Conservation (phyloP, 176 grass and related monocot genomes). For the Alloteropsis semialata region DNA sequence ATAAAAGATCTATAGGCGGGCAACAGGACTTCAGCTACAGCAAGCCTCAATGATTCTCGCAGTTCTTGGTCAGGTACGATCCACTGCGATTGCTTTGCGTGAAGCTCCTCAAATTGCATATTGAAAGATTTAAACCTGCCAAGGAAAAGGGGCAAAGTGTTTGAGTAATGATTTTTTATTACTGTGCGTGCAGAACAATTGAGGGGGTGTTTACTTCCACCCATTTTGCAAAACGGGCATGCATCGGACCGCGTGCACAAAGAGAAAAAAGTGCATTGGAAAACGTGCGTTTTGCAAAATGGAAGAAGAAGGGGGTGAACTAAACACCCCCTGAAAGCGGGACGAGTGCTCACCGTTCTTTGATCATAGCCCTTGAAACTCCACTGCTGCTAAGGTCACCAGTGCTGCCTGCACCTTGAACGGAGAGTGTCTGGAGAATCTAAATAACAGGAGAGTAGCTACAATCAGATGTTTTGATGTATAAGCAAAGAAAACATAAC, state of each 20-base stretch:
- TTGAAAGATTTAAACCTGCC: constrained; percentile 93
- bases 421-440: constrained; percentile 91
- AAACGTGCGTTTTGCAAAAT: no score
- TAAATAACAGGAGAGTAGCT: constrained; percentile 37
- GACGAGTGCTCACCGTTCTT: constrained; percentile 55
- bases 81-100: constrained; percentile 87
- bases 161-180: not conserved
- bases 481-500: not conserved
- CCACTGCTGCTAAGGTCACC: constrained; percentile 75
- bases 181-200: not conserved
- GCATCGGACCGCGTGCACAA: no score
- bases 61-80: constrained; percentile 86
- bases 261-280: no score
- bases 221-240: no score
- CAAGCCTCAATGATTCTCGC: constrained; percentile 89
- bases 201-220: no score
- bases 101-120: constrained; percentile 88
- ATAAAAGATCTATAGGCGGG: constrained; percentile 90
- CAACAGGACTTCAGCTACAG: constrained; percentile 78
- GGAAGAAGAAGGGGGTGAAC: no score
- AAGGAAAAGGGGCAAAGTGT: not conserved
- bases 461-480: not conserved
- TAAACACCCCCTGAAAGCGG: no score
- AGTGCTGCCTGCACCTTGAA: constrained; percentile 65
- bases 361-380: constrained; percentile 72